Conservation (phyloP, 306 rosid genomes). For the cucumber (Cucumis sativus) region Cucumber_9930_V3 NC_026656.2:21669001-21669500, state of each 20-base stretch:
- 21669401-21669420: slow-evolving; percentile 65
- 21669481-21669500: slow-evolving; percentile 30
- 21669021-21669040: not conserved
- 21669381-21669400: slow-evolving; percentile 54
- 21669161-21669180: not conserved
- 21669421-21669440: slow-evolving; percentile 71
- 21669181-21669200: not conserved
- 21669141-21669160: not conserved
- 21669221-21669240: not conserved
- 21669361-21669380: slow-evolving; percentile 71
- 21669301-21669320: slow-evolving; percentile 99
- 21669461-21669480: slow-evolving; percentile 90
- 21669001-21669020: not conserved
- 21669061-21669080: not conserved
- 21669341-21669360: slow-evolving; percentile 93
- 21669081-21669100: not conserved
- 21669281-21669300: slow-evolving; percentile 64
- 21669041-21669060: not conserved
- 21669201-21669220: not conserved
- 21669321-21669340: slow-evolving; percentile 88
- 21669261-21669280: slow-evolving; percentile 37
- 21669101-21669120: not conserved
- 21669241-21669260: slow-evolving; percentile 6
- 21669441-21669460: slow-evolving; percentile 69
- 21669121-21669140: not conserved